Evolutionary conservation across 192 early-diverging fungal species (phyloP).

Genomic region (Umbelopsis vinacea): DNA sequence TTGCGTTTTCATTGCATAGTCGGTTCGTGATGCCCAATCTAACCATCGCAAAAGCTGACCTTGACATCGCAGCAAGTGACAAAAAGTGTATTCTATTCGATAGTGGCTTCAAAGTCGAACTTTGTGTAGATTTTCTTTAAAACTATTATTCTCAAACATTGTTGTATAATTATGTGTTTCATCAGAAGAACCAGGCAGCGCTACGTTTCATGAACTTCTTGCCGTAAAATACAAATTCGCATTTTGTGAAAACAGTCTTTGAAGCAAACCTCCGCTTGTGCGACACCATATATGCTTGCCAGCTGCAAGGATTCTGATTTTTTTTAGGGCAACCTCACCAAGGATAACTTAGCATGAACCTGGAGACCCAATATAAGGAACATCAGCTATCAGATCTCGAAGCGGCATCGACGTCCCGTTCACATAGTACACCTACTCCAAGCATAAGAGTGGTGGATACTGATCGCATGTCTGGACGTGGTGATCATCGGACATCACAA

Average conservation of each 20-base stretch:
- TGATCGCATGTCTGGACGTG: background rate
- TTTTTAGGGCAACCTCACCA: background rate
- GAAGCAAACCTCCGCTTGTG: background rate
- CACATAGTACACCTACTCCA: background rate
- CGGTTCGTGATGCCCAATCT: background rate
- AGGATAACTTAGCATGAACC: slow-evolving; percentile 6
- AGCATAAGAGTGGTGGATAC: background rate
- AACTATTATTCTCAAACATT: no score
- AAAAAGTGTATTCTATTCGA: background rate
- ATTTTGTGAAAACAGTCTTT: background rate
- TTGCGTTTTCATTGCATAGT: background rate
- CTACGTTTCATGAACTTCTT: no score
- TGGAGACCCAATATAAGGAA: background rate
- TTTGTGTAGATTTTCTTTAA: background rate
- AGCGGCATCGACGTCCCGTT: background rate
- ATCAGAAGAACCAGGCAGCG: no score
- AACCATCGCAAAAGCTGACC: background rate
- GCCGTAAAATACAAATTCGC: no score
- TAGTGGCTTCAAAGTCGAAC: background rate
- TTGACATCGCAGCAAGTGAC: background rate
- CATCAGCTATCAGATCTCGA: background rate
- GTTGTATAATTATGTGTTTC: no score
- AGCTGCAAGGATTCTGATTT: background rate
- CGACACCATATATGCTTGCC: background rate
- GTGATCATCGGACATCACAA: background rate